Conservation (phyloP, 768 basidiomycete species). For the Trametes cinnabarina region DNA sequence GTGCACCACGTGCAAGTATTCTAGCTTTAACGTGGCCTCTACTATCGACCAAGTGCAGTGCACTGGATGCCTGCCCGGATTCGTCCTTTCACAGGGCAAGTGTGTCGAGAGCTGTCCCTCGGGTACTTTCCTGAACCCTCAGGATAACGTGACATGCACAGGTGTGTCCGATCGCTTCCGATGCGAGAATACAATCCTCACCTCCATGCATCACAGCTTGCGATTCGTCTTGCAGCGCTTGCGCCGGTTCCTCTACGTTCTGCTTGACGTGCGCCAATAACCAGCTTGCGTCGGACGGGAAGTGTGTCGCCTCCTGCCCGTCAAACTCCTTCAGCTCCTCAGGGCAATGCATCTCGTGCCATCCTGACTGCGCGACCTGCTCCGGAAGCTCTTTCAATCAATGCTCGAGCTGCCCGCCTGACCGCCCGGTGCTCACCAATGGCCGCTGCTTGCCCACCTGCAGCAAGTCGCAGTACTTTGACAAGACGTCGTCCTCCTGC, state of each 20-base stretch:
- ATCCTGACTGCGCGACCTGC: slow-evolving; percentile 84
- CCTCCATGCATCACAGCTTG: slow-evolving; percentile 45
- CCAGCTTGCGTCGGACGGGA: slow-evolving; percentile 67
- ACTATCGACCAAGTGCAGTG: slow-evolving; percentile 66
- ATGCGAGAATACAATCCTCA: background rate
- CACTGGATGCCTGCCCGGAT: slow-evolving; percentile 76
- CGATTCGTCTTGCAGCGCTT: slow-evolving; percentile 70
- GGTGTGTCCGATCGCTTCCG: slow-evolving; percentile 39
- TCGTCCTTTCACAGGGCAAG: slow-evolving; percentile 63
- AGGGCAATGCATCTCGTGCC: slow-evolving; percentile 70
- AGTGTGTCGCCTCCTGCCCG: slow-evolving; percentile 76
- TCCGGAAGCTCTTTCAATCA: slow-evolving; percentile 76
- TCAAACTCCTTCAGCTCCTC: slow-evolving; percentile 65
- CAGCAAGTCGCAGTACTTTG: slow-evolving; percentile 69
- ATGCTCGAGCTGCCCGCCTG: slow-evolving; percentile 67
- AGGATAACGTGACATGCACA: slow-evolving; percentile 72
- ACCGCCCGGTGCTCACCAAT: slow-evolving; percentile 67
- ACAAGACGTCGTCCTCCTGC: slow-evolving; percentile 60
- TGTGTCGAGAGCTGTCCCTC: slow-evolving; percentile 72
- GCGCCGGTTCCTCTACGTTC: slow-evolving; percentile 61
- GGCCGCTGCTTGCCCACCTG: slow-evolving; percentile 82
- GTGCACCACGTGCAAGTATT: slow-evolving; percentile 75
- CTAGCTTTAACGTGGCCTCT: slow-evolving; percentile 68
- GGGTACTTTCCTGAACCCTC: slow-evolving; percentile 68
- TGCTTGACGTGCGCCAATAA: slow-evolving; percentile 72